phyloP scores from a whole-genome alignment of 441 rosid genomes.

The Theobroma grandiflorum region DNA sequence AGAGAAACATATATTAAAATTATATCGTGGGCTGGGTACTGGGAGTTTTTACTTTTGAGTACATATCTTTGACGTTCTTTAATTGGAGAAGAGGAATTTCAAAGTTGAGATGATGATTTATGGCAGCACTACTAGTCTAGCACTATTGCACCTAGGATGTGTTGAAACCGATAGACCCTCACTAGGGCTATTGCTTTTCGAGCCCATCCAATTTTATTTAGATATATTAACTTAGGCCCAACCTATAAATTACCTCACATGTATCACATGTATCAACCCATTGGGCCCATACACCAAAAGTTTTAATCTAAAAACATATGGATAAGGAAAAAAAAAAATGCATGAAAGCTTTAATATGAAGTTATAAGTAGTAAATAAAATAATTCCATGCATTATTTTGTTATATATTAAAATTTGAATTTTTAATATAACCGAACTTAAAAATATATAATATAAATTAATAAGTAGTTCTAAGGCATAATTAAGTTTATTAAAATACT shows the following conservation, averaged over 20 bases:
- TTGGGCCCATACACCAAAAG: background rate
- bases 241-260: background rate
- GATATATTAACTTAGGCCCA: background rate
- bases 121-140: too few relatives aligned
- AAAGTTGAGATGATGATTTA: too few relatives aligned
- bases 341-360: background rate
- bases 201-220: background rate
- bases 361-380: background rate
- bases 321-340: background rate
- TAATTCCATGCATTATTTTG: background rate
- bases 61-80: too few relatives aligned
- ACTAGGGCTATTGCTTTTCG: too few relatives aligned
- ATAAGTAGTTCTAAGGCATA: background rate
- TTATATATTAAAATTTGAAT: background rate
- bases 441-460: too few relatives aligned
- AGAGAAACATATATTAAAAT: too few relatives aligned
- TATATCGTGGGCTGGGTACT: too few relatives aligned
- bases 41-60: too few relatives aligned
- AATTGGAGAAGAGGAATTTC: too few relatives aligned
- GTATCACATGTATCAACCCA: background rate
- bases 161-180: too few relatives aligned
- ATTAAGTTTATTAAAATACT: background rate
- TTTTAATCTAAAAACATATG: too few relatives aligned
- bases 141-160: too few relatives aligned
- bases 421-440: background rate